Base-by-base conservation (phyloP, 805 yeast genomes). In the Yarrowia porcina region DNA sequence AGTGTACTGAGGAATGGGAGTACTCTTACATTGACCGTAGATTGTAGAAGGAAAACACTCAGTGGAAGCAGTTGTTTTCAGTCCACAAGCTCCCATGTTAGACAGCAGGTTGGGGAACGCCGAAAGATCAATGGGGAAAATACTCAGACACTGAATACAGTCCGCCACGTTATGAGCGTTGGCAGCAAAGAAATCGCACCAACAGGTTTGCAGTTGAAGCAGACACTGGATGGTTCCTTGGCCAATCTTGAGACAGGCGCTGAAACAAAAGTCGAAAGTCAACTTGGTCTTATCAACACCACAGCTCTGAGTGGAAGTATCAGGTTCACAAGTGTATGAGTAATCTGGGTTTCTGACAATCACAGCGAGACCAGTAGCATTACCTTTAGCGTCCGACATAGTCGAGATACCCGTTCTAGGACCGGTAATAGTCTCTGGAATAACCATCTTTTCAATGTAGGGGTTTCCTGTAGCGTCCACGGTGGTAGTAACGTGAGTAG, bases 1-100 rank as follows among this genome's bases (percentile, higher is more conserved):
- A 18, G 52, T 45, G 52, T 45, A 45, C 36, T 45, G 52, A 3
- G 52, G 52, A 10, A 45, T 30, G 4, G 52, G 52, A 18, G 52
- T 45, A 11, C 36, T 28, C 1, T 6, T 1, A 11, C 52, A 45
- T 17, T 8, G 13, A 1, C 52, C 52, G 12, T 30, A 15, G 13
- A 45, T 30, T 2, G 52, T 45, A 1, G 35, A 28, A 2, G 36
- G 20, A 10, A 7, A 13, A 11, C 52, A 45, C 1, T 18, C 13
- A 13, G 52, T 6, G 13, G 18, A 12, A 18, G 52, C 52, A 1
- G 52, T 20, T 4, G 52, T 45, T 11, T 17, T 6, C 17, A 18
- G 7, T 1, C 52, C 52, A 45, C 52, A 45, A 0, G 13, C 12
- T 6, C 52, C 52, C 12, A 45, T 27, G 52, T 45, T 45, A 2